Conservation (phyloP, 1,139 yeast species). For the Yarrowia galli region DNA sequence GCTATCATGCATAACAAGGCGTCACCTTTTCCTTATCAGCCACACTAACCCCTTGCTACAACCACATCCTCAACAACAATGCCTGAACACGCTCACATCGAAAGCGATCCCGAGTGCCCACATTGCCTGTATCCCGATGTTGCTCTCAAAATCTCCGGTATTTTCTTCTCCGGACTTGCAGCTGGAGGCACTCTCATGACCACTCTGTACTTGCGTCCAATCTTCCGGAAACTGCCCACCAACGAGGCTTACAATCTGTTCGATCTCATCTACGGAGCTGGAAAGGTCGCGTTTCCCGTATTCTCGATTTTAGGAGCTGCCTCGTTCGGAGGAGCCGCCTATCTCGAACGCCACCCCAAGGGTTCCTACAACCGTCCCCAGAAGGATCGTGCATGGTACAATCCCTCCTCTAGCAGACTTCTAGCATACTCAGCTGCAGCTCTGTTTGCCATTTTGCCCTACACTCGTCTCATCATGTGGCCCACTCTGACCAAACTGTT, state of each 20-base stretch:
- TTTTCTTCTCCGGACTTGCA: slow-evolving; percentile 28
- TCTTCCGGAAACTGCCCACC: slow-evolving; percentile 27
- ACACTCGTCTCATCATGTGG: slow-evolving; percentile 21
- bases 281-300: slow-evolving; percentile 12
- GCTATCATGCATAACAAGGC: slow-evolving; percentile 33
- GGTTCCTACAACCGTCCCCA: slow-evolving; percentile 13
- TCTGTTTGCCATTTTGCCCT: slow-evolving; percentile 22
- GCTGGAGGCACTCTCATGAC: slow-evolving; percentile 30
- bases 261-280: slow-evolving; percentile 11
- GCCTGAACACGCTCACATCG: slow-evolving; percentile 20
- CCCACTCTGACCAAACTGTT: slow-evolving; percentile 22
- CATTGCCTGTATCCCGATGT: slow-evolving; percentile 28
- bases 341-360: slow-evolving; percentile 28
- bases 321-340: slow-evolving; percentile 29
- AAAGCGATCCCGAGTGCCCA: slow-evolving; percentile 33
- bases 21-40: slow-evolving; percentile 16
- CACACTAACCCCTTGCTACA: slow-evolving; percentile 20
- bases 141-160: slow-evolving; percentile 27
- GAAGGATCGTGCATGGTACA: slow-evolving; percentile 22
- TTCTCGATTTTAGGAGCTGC: slow-evolving; percentile 18
- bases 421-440: slow-evolving; percentile 18
- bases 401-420: slow-evolving; percentile 26
- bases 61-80: slow-evolving; percentile 3
- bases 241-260: slow-evolving; percentile 28
- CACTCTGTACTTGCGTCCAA: slow-evolving; percentile 22